phyloP scores from a whole-genome alignment of 2,329 filamentous ascomycete genomes.

The Colletotrichum sublineola region DNA sequence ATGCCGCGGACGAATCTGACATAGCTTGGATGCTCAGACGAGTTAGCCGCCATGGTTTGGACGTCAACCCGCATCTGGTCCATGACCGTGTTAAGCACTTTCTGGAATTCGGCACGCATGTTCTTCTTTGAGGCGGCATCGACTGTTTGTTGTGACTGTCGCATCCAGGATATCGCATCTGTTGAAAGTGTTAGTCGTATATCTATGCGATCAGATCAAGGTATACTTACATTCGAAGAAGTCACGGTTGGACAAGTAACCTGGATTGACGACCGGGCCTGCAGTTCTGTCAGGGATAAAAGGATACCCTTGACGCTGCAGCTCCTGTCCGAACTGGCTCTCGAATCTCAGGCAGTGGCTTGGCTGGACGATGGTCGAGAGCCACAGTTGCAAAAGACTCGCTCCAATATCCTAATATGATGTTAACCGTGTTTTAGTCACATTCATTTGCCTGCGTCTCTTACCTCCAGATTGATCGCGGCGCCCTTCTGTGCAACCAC shows the following conservation, averaged over 20 bases:
- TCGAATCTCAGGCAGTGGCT: slow-evolving; percentile 61
- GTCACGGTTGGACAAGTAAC: slow-evolving; percentile 63
- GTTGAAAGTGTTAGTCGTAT: slow-evolving; percentile 7
- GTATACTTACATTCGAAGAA: slow-evolving; percentile 61
- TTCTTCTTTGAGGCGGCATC: slow-evolving; percentile 52
- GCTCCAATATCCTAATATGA: slow-evolving; percentile 54
- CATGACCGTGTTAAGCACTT: slow-evolving; percentile 63
- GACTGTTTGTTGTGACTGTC: slow-evolving; percentile 59
- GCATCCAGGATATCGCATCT: slow-evolving; percentile 63
- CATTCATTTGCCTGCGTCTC: slow-evolving; percentile 28
- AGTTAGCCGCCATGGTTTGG: slow-evolving; percentile 51
- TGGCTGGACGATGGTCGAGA: slow-evolving; percentile 66
- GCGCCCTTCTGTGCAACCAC: slow-evolving; percentile 60
- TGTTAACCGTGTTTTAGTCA: slow-evolving; percentile 21
- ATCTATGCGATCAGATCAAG: background rate
- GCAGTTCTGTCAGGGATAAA: slow-evolving; percentile 59
- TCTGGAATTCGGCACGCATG: slow-evolving; percentile 57
- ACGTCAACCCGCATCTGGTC: slow-evolving; percentile 67
- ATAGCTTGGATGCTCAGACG: slow-evolving; percentile 59
- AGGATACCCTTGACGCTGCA: slow-evolving; percentile 57
- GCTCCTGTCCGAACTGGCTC: slow-evolving; percentile 61
- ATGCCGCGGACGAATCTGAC: slow-evolving; percentile 66
- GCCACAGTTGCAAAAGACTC: slow-evolving; percentile 66
- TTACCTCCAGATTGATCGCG: slow-evolving; percentile 60
- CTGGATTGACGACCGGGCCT: slow-evolving; percentile 54